A percentile compares a stretch with the other conserved stretches of the same genome.
These are phyloP conservation scores for Dovyalis caffra DNA, from an alignment of 345 rosid genomes.

Conservation along the genomic window DNA sequence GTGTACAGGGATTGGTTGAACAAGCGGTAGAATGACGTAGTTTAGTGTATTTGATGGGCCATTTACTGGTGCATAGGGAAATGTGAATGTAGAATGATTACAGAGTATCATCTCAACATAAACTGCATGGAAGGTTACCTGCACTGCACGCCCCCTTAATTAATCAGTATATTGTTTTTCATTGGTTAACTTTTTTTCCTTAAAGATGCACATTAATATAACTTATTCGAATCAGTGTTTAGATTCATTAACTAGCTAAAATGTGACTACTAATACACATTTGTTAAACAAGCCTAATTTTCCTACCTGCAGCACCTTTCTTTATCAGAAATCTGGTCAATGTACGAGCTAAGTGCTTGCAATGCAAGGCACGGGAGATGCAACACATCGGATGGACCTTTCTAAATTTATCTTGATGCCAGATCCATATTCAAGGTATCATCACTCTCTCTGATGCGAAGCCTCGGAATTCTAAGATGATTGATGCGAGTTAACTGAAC, in stretches of 20 bases:
- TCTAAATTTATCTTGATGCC: background rate
- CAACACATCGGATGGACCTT: background rate
- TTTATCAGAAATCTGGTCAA: constrained; percentile 16
- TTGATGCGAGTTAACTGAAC: background rate
- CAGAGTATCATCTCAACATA: background rate
- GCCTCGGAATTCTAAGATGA: background rate
- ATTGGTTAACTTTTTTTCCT: background rate
- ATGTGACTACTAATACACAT: background rate
- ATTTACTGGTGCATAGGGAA: too few relatives aligned
- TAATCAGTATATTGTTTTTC: background rate
- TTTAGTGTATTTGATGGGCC: background rate
- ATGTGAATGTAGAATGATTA: too few relatives aligned
- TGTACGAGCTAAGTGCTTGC: constrained; percentile 4
- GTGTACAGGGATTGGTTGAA: background rate
- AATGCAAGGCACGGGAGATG: background rate
- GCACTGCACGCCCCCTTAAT: background rate
- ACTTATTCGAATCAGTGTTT: background rate
- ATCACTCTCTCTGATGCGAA: background rate
- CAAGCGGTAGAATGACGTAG: background rate
- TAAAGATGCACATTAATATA: background rate
- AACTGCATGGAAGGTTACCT: background rate
- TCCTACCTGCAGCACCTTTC: constrained; percentile 14
- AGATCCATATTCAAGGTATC: background rate
- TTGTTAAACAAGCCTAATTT: background rate
- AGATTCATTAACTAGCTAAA: background rate